Evolutionary conservation across 169 alveolate genomes (phyloP), one percentile per base, ranked within the genome.

Genomic region (Plasmodium adleri): DNA sequence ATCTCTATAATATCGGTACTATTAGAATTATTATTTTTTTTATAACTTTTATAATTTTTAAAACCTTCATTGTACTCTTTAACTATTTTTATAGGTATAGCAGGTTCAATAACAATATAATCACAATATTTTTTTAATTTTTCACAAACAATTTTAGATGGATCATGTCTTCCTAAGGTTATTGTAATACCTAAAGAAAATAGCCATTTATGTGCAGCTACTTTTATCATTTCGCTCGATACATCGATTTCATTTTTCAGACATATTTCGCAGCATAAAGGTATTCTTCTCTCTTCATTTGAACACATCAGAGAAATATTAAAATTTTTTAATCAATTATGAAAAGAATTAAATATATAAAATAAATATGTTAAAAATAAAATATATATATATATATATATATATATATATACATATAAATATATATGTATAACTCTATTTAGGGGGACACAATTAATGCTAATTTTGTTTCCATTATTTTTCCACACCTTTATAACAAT

Each of bases 101-200:
- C 91, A 17, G 91, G 91, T 49, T 83, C 91, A 6, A 83, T 83
- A 83, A 83, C 78, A 68, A 83, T 70, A 83, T 83, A 83, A 28
- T 83, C 91, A 72, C 91, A 83, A 70, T 52, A 83, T n/a, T 70
- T 83, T 32, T 54, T 83, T 72, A 83, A 68, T 47, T 15, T 68
- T 54, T 83, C 91, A 58, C 91, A 83, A 39, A 58, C 58, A 5
- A 83, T 83, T 43, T 83, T 83, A 56, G 68, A 49, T 12, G 91
- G 91, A 54, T 83, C 91, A 60, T 83, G 91, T 12, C 91, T 9
- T 28, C 91, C 91, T 83, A 83, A 83, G 28, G 91, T 83, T 83
- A 83, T 83, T 24, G 91, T 83, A 68, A 83, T 83, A 68, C 91
- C 91, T 39, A 68, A 15, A 10, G 91, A 83, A 72, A 83, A 70